Base-by-base conservation (phyloP, 148 eudicot species). In the Simmondsia chinensis region DNA sequence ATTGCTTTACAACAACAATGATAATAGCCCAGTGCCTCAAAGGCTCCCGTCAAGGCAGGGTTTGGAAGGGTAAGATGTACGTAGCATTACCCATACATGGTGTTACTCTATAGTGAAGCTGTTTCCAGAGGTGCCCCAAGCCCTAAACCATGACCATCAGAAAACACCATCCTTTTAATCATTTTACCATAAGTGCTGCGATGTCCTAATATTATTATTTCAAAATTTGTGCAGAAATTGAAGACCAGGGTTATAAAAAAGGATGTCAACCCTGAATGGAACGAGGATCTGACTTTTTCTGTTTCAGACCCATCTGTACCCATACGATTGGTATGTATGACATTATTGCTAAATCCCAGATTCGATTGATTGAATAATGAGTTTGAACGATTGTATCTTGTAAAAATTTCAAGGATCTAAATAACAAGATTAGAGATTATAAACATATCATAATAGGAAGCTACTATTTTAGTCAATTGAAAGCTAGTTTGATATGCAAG, bases 231-330 rank as follows among this genome's bases (percentile, higher is more conserved):
- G 17, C 79, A 80, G 94, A 84, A 52, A 61, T 46, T 84, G 64
- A 84, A 80, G 74, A 84, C 94, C 25, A 81, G 76, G 9, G 77
- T 84, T 16, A 64, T 84, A 18, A 61, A 57, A 41, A 84, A 68
- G 49, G 72, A 76, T 54, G 49, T 74, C 4, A 84, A 84, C 68
- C 94, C 94, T 3, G 82, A 60, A 20, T 84, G 94, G 88, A 76
- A 84, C 31, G 88, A 84, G 63, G 94, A 80, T 57, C 70, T 84
- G 26, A 84, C 88, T 1, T 79, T 84, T 61, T 66, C 84, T 0
- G 57, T 84, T 10, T 37, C 70, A 14, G 88, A 84, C 62, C 71
- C 82, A 12, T 50, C 48, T 35, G 9, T 66, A n/a, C 71, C 84
- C 5, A 43, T 80, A 23, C 52, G 54, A 34, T 40, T 80, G 70